Base-by-base conservation (phyloP, 2,329 filamentous ascomycete species). In the Epichloe sylvatica region DNA sequence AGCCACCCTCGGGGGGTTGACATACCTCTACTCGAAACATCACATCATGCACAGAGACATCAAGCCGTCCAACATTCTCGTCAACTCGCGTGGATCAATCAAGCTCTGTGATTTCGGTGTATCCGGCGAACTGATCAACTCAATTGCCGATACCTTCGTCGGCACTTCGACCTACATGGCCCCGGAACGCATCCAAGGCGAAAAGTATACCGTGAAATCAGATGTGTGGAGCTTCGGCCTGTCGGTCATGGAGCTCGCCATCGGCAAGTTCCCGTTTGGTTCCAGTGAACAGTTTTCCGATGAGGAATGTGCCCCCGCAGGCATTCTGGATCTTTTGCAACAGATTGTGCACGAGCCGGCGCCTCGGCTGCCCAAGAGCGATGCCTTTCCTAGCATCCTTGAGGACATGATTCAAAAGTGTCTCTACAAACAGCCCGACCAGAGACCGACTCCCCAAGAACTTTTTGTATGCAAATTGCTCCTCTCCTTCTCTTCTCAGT, bases 141-240 rank as follows among this genome's bases (percentile, higher is more conserved):
- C 92, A 4, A 89, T 98, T 56, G 92, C 92, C 47, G 91, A 97
- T 63, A 98, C 92, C 0, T 98, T 98, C 61, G 92, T 98, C 36
- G 92, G 92, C 48, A 98, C 92, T 2, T 96, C 92, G 37, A 98
- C 92, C 50, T 98, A 98, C 73, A 98, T 98, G 92, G 92, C 92
- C 0, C 92, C 92, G 0, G 92, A 98, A 71, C 81, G 92, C 66
- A 98, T 98, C 57, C 90, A 97, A 65, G 92, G 92, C 54, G 89
- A 92, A 55, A 89, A 87, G 60, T 98, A 98, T 68, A 95, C 91
- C 0, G 91, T 98, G 60, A 96, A 96, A 67, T 96, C 90, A 12
- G 92, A 98, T 65, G 92, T 98, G 4, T 98, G 92, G 92, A 96
- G 90, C 76, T 94, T 96, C 54, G 92, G 92, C 34, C 73, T 98